Evolutionary conservation across 2,329 filamentous ascomycete species (phyloP).

Genomic region (Colletotrichum liriopes): DNA sequence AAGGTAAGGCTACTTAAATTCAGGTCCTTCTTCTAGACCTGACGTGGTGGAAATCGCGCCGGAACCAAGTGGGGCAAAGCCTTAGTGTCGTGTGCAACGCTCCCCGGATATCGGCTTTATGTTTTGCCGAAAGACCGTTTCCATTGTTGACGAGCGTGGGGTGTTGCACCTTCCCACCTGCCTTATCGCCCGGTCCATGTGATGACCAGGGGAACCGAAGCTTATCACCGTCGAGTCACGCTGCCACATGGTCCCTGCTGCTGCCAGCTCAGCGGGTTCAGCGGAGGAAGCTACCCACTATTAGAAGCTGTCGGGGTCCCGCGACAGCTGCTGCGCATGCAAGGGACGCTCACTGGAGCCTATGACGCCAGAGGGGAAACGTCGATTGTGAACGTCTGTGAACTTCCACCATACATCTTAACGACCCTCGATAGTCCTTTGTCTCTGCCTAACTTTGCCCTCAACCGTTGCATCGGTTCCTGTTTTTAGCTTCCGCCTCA

Average conservation of each 20-base stretch:
- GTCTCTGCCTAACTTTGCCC: conserved; percentile 34
- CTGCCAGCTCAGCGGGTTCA: conserved; percentile 37
- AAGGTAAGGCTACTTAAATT: conserved; percentile 15
- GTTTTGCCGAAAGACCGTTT: conserved; percentile 12
- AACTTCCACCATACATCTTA: conserved; percentile 29
- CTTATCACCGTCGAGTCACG: conserved; percentile 40
- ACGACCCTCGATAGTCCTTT: conserved; percentile 15
- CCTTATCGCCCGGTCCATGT: conserved; percentile 39
- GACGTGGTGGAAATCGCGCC: conserved; percentile 34
- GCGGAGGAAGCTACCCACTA: conserved; percentile 35
- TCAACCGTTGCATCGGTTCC: conserved; percentile 29
- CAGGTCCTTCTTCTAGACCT: conserved; percentile 21
- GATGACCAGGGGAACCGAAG: conserved; percentile 36
- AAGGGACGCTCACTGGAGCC: conserved; percentile 36
- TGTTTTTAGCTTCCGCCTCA: conserved; percentile 23
- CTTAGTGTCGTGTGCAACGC: conserved; percentile 13
- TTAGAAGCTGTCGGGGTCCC: conserved; percentile 30
- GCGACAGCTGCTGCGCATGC: conserved; percentile 37
- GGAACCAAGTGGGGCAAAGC: conserved; percentile 36
- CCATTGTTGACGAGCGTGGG: conserved; percentile 10
- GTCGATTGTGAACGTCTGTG: conserved; percentile 12
- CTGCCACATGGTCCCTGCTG: conserved; percentile 42
- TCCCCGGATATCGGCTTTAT: conserved; percentile 28
- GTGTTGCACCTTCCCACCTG: conserved; percentile 18
- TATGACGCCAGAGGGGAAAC: conserved; percentile 40